Evolutionary conservation across 306 rosid species (phyloP).

Genomic region (Leucaena leucocephala): DNA sequence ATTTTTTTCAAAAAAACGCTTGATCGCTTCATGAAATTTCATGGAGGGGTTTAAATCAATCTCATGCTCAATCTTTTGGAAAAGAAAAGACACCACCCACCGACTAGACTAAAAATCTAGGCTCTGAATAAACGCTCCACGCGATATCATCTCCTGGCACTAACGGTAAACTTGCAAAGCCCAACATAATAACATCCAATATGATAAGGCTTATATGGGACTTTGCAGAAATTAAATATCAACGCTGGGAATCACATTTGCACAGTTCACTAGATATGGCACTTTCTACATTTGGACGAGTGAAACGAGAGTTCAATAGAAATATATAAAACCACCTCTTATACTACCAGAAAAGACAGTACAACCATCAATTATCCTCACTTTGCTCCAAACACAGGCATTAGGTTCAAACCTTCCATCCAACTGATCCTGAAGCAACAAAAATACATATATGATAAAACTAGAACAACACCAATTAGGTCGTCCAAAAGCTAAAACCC

Average conservation of each 20-base stretch:
- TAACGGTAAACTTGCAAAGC: too few species aligned
- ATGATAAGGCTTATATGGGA: background rate
- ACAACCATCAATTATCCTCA: background rate
- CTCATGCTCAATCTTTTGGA: too few species aligned
- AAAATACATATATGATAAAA: slow-evolving; percentile 16
- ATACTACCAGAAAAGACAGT: slow-evolving; percentile 5
- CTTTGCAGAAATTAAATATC: background rate
- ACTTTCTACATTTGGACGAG: slow-evolving; percentile 19
- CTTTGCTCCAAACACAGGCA: slow-evolving; percentile 23
- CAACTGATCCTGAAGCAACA: slow-evolving; percentile 36
- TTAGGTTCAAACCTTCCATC: slow-evolving; percentile 34
- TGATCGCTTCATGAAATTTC: background rate
- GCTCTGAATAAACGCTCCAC: background rate
- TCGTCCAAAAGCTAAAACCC: slow-evolving; percentile 14
- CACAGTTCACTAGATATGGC: background rate
- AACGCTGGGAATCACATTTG: background rate
- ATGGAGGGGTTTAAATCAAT: too few species aligned
- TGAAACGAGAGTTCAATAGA: slow-evolving; percentile 2
- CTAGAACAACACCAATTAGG: slow-evolving; percentile 21
- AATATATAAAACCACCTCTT: background rate
- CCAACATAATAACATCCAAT: background rate
- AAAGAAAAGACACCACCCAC: background rate
- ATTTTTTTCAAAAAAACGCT: too few species aligned
- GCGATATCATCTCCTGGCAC: slow-evolving; percentile 6
- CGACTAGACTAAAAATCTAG: background rate